Evolutionary conservation across 2,329 filamentous ascomycete species (phyloP).

Genomic region (Penicillium corylophilum): DNA sequence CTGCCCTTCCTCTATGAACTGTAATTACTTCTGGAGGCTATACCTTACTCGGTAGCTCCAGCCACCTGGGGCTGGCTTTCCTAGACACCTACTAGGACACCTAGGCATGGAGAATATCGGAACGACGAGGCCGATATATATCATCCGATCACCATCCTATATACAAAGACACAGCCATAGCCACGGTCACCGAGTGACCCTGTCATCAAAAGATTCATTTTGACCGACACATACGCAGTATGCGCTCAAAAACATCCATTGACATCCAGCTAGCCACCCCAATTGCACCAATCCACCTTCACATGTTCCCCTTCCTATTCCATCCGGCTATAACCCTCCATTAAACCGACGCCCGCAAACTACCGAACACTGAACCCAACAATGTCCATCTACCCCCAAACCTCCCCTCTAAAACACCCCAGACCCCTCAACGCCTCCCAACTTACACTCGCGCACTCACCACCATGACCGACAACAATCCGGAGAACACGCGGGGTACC

Average conservation of each 20-base stretch:
- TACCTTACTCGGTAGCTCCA: too few relatives aligned
- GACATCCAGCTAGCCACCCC: neutral
- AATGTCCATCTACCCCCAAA: neutral
- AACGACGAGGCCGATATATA: neutral
- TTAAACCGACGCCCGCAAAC: neutral
- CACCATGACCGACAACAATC: slow-evolving; percentile 11
- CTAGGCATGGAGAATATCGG: neutral
- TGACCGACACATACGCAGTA: too few relatives aligned
- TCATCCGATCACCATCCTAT: too few relatives aligned
- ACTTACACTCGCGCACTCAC: neutral
- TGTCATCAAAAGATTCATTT: too few relatives aligned
- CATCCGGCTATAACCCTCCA: neutral
- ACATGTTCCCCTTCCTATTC: slow-evolving; percentile 10
- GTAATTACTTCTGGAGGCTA: too few relatives aligned
- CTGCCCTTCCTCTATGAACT: too few relatives aligned
- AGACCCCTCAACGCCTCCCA: neutral
- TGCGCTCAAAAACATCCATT: too few relatives aligned
- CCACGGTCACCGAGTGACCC: too few relatives aligned
- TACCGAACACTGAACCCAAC: neutral
- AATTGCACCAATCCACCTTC: slow-evolving; percentile 1
- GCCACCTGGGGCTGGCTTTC: neutral
- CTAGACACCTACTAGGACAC: neutral
- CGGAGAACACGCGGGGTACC: slow-evolving; percentile 18
- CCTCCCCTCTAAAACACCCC: neutral
- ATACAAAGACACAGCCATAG: too few relatives aligned